A percentile compares a stretch with the other conserved stretches of the same genome.
These are phyloP conservation scores for Spiraea crenata DNA, from an alignment of 331 rosid species.

Conservation along the genomic window DNA sequence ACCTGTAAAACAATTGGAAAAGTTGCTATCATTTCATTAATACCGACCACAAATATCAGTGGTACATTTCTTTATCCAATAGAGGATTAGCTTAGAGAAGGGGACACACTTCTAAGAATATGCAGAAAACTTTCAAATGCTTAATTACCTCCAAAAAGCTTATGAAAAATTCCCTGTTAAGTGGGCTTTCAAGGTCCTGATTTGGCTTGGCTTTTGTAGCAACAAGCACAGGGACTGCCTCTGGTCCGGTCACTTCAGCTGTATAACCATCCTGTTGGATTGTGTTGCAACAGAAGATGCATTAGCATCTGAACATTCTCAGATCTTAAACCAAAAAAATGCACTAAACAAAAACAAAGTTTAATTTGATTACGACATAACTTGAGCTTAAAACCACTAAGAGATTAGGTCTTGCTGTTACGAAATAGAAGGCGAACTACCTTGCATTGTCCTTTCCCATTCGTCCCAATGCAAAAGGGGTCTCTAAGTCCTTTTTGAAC, in stretches of 20 bases:
- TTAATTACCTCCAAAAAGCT: conserved; percentile 61
- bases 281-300: not conserved
- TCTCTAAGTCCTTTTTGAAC: conserved; percentile 69
- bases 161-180: conserved; percentile 60
- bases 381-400: not conserved
- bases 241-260: conserved; percentile 49
- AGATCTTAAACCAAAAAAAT: no score
- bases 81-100: no score
- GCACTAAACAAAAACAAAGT: no score
- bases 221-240: conserved; percentile 67
- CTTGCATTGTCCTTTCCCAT: conserved; percentile 79
- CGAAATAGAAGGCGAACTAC: conserved; percentile 28
- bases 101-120: not conserved
- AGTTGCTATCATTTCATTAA: not conserved
- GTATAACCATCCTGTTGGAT: conserved; percentile 84
- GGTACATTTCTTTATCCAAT: not conserved
- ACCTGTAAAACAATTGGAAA: conserved; percentile 32
- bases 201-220: conserved; percentile 82
- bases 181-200: conserved; percentile 41
- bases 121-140: conserved; percentile 3
- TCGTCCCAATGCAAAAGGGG: conserved; percentile 62
- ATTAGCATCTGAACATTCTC: not conserved
- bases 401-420: not conserved
- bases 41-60: not conserved
- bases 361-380: no score